A percentile compares a stretch with the other conserved stretches of the same genome.
These are phyloP conservation scores for Exophiala bonariae DNA, from an alignment of 2,329 filamentous ascomycete species.

Conservation along the genomic window DNA sequence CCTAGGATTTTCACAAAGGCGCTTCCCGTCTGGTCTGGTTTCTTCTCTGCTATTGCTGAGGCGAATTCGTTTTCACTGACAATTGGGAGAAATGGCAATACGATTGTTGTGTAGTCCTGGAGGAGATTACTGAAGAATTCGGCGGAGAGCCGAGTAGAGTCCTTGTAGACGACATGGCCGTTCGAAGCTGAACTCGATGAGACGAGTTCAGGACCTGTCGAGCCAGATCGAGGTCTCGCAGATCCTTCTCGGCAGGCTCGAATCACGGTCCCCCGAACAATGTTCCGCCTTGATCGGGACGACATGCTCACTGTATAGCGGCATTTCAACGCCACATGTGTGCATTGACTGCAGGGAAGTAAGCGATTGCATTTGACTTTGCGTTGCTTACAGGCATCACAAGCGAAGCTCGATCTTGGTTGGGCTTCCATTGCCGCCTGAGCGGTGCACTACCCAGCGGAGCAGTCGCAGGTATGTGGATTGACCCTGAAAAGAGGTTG, in stretches of 20 bases:
- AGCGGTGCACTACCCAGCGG: no score
- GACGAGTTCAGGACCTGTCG: no score
- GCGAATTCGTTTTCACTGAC: slow-evolving; percentile 43
- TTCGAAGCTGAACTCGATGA: no score
- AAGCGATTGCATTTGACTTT: slow-evolving; percentile 32
- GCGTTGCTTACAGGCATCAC: slow-evolving; percentile 48
- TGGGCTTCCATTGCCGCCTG: no score
- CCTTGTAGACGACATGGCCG: background rate
- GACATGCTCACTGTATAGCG: background rate
- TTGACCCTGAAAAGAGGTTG: no score
- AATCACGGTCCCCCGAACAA: no score
- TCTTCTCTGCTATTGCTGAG: slow-evolving; percentile 32
- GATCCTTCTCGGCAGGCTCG: no score
- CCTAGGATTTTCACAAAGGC: slow-evolving; percentile 49
- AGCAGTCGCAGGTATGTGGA: no score
- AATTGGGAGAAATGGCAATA: slow-evolving; percentile 51
- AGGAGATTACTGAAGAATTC: slow-evolving; percentile 10
- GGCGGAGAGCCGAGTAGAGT: slow-evolving; percentile 39
- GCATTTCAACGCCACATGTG: slow-evolving; percentile 45
- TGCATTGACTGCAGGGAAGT: slow-evolving; percentile 45
- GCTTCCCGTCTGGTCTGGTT: slow-evolving; percentile 37
- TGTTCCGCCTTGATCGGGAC: background rate
- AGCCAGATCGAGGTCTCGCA: no score
- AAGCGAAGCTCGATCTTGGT: slow-evolving; percentile 30
- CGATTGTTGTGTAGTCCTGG: slow-evolving; percentile 42